Percentiles rank a stretch among this genome's conserved stretches.
These are phyloP conservation scores for Metarhizium sp. DNA, from an alignment of 2,329 filamentous ascomycete species.

Conservation along the genomic window DNA sequence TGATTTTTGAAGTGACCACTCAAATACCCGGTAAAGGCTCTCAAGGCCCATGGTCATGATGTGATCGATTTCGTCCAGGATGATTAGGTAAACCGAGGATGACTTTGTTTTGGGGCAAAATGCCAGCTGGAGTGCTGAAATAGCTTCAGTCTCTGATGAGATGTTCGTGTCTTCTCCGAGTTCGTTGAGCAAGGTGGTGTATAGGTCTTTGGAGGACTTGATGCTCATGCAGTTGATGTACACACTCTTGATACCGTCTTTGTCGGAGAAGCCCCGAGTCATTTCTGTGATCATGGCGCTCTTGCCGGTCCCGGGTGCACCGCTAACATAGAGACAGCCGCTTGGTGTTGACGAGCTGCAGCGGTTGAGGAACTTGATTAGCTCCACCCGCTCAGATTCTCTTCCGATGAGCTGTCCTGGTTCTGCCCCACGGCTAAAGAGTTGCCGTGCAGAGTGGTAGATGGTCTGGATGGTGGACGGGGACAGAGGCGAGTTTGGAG, in stretches of 20 bases:
- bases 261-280: constrained; percentile 46
- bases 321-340: constrained; percentile 90
- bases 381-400: constrained; percentile 55
- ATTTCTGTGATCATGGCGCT: constrained; percentile 86
- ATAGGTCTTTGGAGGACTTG: constrained; percentile 79
- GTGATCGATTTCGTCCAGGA: constrained; percentile 91
- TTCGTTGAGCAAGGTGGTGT: constrained; percentile 67
- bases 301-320: constrained; percentile 92
- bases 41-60: constrained; percentile 82
- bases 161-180: constrained; percentile 46
- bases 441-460: constrained; percentile 77
- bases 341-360: constrained; percentile 51
- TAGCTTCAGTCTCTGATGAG: constrained; percentile 55
- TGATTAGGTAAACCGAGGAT: constrained; percentile 63
- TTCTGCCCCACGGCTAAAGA: constrained; percentile 73
- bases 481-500: constrained; percentile 65
- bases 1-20: constrained; percentile 79
- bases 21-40: constrained; percentile 87
- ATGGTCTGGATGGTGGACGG: constrained; percentile 63
- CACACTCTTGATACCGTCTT: constrained; percentile 52
- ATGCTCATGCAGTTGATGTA: constrained; percentile 98
- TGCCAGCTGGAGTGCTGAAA: constrained; percentile 57
- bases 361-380: constrained; percentile 59
- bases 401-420: constrained; percentile 71
- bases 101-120: constrained; percentile 56